Conservation (phyloP, 805 yeast genomes). For the Debaryomyces maramus region DNA sequence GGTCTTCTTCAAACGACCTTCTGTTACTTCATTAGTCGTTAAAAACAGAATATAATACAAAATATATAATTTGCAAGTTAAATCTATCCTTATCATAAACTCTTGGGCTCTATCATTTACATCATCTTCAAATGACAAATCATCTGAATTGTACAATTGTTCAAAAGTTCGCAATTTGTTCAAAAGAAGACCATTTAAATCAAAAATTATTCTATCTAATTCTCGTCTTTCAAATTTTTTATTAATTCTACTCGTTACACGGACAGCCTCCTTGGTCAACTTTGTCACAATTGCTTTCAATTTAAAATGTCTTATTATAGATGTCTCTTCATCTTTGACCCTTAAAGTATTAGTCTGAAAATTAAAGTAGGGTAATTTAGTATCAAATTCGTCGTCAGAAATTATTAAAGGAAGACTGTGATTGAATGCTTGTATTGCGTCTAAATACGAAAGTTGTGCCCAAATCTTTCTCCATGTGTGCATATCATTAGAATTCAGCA, state of each 20-base stretch:
- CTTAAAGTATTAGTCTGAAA: too few species aligned
- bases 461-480: constrained; percentile 11
- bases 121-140: not conserved
- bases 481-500: constrained; percentile 1
- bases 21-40: not conserved
- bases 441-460: constrained; percentile 7
- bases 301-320: constrained; percentile 2
- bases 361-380: not conserved
- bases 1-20: not conserved
- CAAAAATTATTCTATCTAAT: constrained; percentile 1
- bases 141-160: not conserved
- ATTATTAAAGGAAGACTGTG: constrained; percentile 1
- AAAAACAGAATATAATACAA: constrained; percentile 4
- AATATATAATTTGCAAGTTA: constrained; percentile 1
- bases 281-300: not conserved
- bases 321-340: not conserved
- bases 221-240: not conserved
- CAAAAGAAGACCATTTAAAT: constrained; percentile 3
- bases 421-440: constrained; percentile 7
- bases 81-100: constrained; percentile 6
- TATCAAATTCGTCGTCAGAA: not conserved
- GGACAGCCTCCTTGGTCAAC: constrained; percentile 1
- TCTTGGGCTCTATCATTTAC: constrained; percentile 8
- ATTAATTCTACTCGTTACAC: not conserved
- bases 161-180: not conserved